A percentile compares a stretch with the other conserved stretches of the same genome.
phyloP scores from a whole-genome alignment of 495 filamentous ascomycete species.

The Stereocaulon alpinum region DNA sequence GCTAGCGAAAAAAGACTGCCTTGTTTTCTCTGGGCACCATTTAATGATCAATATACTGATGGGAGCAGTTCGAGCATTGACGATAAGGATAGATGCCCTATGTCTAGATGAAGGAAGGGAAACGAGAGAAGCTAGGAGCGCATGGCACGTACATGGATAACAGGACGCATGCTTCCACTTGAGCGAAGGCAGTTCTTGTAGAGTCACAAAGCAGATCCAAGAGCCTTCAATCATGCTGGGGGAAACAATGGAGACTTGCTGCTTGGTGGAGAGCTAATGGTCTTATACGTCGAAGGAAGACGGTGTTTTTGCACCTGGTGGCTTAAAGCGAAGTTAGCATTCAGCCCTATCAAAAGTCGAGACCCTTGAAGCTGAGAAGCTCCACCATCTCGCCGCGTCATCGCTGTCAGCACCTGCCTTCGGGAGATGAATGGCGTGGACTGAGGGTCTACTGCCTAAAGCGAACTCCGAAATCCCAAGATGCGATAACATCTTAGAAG shows the following conservation, averaged over 20 bases:
- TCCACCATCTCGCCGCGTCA: neutral
- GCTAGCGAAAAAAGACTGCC: constrained; percentile 63
- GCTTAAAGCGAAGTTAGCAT: neutral
- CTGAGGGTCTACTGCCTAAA: neutral
- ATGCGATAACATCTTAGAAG: neutral
- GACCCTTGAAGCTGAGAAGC: neutral
- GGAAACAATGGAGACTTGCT: neutral
- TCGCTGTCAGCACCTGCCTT: neutral
- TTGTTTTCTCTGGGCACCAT: constrained; percentile 46
- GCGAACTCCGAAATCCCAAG: neutral
- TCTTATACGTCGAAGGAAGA: neutral
- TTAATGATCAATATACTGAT: constrained; percentile 53
- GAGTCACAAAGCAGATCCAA: neutral
- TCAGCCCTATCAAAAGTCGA: constrained; percentile 4
- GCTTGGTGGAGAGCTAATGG: neutral
- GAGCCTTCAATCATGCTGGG: no score
- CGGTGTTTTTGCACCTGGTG: neutral
- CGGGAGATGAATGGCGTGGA: neutral
- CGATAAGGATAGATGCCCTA: constrained; percentile 49
- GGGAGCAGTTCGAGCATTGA: constrained; percentile 39
- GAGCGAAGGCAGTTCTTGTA: neutral
- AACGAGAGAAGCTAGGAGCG: no score
- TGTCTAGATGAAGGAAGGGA: neutral
- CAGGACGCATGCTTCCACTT: neutral
- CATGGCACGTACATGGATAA: no score